Base-by-base conservation (phyloP, 495 filamentous ascomycete genomes). In the Parathielavia appendiculata region DNA sequence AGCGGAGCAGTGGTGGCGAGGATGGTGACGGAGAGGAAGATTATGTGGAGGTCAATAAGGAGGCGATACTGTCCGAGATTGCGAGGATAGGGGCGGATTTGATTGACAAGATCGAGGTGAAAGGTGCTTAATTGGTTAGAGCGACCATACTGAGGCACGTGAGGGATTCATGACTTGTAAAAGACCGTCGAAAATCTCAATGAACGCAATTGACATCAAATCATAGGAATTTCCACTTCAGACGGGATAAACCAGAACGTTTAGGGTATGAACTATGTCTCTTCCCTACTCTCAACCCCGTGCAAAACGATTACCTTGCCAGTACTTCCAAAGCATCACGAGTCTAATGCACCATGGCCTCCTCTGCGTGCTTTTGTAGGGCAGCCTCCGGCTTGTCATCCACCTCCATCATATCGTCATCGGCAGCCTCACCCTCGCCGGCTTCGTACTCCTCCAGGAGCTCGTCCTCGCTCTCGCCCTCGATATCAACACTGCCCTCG, bases 401-500 rank as follows among this genome's bases (percentile, higher is more conserved):
- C 26, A 93, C 88, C 55, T 92, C 91, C 76, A 93, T 90, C 63
- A 87, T 90, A 48, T 91, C 90, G 57, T 89, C 90, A 16, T 74
- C 87, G 10, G 83, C 84, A 17, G 73, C 83, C 43, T 67, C 81
- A 20, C 61, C 78, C 32, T 85, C 88, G 43, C 85, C 89, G 19
- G 85, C 89, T 26, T 89, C 89, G 51, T 95, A 90, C 54, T 95
- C 92, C 50, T 96, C 91, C 41, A 88, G 83, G 16, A 89, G 83
- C 16, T 90, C 91, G 61, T 83, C 85, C 63, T 79, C 77, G 30
- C 86, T 93, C 72, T 97, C 95, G 43, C 86, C 88, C 71, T 96
- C 93, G n/a, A 98, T 84, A 69, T 98, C 93, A 67, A 97, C 93
- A 64, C 88, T 92, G 56, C 89, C 92, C 43, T 89, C 92, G 41